Evolutionary conservation across 108 stramenopile species (phyloP), one percentile per base, ranked within the genome.

Genomic region (Cyclotella atomus): DNA sequence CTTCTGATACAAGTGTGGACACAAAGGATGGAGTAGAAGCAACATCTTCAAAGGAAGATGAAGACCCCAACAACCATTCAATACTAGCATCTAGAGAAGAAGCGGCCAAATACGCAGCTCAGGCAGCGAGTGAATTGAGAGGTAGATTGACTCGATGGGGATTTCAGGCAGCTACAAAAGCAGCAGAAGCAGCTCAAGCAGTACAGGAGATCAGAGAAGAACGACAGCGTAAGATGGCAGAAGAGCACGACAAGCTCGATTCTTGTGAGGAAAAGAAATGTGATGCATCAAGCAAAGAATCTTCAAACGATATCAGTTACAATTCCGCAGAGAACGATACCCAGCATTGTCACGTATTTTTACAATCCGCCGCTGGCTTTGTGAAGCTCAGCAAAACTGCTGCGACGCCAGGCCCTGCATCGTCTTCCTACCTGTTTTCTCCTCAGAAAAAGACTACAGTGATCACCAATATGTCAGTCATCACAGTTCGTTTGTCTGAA

Each of bases 201-300:
- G 79, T 80, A 10, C 66, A 80, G 52, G 79, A 80, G 69, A 36
- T 80, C 46, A 73, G 66, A 47, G 72, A 80, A 25, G 67, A 76
- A 30, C 62, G 68, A 35, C 75, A 76, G 23, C 60, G 79, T 4
- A 80, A 72, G 53, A 30, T 30, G n/a, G 62, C 44, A 20, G 71
- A 80, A 29, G 79, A 73, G 20, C 24, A 68, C n/a, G 25, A 66
- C 34, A 61, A 7, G 1, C 25, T 21, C 6, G 29, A 61, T 43
- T 14, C 20, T 19, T 41, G 1, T 7, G 60, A 30, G 14, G 6
- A 12, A 32, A 30, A 32, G 28, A 32, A 2, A 7, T 29, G 3
- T 30, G 29, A 57, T 29, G 56, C 9, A 30, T n/a, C 56, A 30
- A 10, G 29, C 0, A 1, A 4, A 21, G n/a, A 8, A 5, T 17